Evolutionary conservation across 345 rosid species (phyloP).

Genomic region (Erodium maritimum): DNA sequence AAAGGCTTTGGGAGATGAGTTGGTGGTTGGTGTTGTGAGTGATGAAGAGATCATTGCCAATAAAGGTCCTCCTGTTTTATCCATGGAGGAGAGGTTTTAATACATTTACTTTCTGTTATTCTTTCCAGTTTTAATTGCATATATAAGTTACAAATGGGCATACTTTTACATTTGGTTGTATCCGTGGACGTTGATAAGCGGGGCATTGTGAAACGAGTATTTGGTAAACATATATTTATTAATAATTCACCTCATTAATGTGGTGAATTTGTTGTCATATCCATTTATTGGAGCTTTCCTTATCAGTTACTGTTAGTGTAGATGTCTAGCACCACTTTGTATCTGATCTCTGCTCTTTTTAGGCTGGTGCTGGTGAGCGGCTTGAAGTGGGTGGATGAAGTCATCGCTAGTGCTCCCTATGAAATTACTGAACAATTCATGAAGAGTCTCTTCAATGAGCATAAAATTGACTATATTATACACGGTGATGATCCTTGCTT

Average conservation of each 20-base stretch:
- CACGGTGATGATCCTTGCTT: slow-evolving; percentile 97
- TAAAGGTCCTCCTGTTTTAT: slow-evolving; percentile 85
- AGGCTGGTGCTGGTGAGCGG: slow-evolving; percentile 86
- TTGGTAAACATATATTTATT: too few species aligned
- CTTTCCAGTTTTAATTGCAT: too few species aligned
- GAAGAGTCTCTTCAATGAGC: slow-evolving; percentile 68
- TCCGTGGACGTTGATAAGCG: background rate
- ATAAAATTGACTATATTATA: slow-evolving; percentile 75
- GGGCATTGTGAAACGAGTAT: too few species aligned
- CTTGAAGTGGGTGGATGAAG: slow-evolving; percentile 96
- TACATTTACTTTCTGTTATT: background rate
- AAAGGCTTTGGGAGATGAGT: slow-evolving; percentile 76
- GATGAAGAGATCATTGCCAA: slow-evolving; percentile 91
- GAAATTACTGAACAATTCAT: slow-evolving; percentile 82
- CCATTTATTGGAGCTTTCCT: too few species aligned
- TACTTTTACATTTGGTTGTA: background rate
- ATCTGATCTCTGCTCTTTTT: slow-evolving; percentile 15
- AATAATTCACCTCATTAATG: background rate
- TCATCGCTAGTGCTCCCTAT: slow-evolving; percentile 78
- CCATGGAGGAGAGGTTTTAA: slow-evolving; percentile 80
- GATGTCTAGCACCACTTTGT: slow-evolving; percentile 1
- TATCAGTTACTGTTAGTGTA: background rate
- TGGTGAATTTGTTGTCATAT: too few species aligned
- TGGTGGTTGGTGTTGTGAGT: slow-evolving; percentile 85
- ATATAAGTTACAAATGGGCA: background rate